These are phyloP conservation scores for Galerina marginata DNA, from an alignment of 768 basidiomycete species.

Conservation along the genomic window DNA sequence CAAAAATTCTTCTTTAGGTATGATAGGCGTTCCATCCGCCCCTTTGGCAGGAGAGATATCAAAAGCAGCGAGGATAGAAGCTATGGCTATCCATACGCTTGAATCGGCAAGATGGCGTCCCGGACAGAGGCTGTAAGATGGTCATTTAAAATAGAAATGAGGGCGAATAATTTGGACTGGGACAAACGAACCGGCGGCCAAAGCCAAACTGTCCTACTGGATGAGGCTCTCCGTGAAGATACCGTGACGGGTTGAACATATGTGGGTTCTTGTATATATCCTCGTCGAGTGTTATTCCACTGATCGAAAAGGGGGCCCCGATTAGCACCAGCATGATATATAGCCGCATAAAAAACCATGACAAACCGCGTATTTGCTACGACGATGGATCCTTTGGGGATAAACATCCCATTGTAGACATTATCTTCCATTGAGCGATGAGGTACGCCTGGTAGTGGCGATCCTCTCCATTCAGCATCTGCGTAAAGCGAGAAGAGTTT, in stretches of 20 bases:
- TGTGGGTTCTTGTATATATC: conserved; percentile 28
- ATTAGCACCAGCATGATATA: too few species aligned
- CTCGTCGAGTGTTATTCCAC: conserved; percentile 32
- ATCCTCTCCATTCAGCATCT: conserved; percentile 17
- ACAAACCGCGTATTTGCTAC: conserved; percentile 31
- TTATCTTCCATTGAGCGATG: conserved; percentile 32
- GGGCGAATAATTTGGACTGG: background rate
- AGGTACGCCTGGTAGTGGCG: conserved; percentile 19
- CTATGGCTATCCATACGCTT: conserved; percentile 38
- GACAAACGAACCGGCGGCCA: conserved; percentile 28
- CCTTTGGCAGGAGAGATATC: conserved; percentile 25
- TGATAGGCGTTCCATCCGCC: conserved; percentile 27
- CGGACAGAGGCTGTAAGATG: conserved; percentile 34
- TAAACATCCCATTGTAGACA: conserved; percentile 23
- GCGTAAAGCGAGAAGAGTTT: too few species aligned
- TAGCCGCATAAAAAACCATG: background rate
- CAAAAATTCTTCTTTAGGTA: conserved; percentile 36
- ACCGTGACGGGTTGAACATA: conserved; percentile 32
- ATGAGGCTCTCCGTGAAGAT: conserved; percentile 31
- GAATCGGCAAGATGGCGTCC: conserved; percentile 50
- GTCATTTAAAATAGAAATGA: background rate
- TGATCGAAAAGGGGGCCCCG: conserved; percentile 4
- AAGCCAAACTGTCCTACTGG: conserved; percentile 32
- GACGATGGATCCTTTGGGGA: conserved; percentile 37
- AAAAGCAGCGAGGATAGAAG: conserved; percentile 35